These are phyloP conservation scores for Entomortierella parvispora DNA, from an alignment of 192 early-diverging fungal species.

Conservation along the genomic window DNA sequence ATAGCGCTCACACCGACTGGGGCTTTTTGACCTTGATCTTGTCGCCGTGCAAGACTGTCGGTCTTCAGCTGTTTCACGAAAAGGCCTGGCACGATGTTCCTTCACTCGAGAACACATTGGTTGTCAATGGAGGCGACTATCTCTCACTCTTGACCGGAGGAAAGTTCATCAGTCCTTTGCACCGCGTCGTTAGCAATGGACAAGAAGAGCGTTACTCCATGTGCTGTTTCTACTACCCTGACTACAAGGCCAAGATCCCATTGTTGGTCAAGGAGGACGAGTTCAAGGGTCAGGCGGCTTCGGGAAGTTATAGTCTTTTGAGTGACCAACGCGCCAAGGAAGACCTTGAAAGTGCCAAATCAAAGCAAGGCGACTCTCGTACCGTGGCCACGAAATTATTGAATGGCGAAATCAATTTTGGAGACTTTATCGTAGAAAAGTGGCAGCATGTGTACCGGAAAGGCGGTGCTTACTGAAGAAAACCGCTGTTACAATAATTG, in stretches of 20 bases:
- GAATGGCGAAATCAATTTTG: constrained; percentile 50
- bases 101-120: constrained; percentile 54
- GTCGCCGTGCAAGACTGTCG: constrained; percentile 55
- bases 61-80: constrained; percentile 59
- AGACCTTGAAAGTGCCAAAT: background rate
- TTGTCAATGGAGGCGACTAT: constrained; percentile 75
- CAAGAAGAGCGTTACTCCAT: constrained; percentile 58
- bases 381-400: constrained; percentile 31
- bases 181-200: constrained; percentile 64
- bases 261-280: constrained; percentile 37
- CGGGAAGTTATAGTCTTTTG: constrained; percentile 40
- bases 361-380: background rate
- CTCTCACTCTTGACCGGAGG: constrained; percentile 65
- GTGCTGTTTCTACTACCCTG: constrained; percentile 74
- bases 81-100: constrained; percentile 61
- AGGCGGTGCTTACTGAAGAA: constrained; percentile 26
- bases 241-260: constrained; percentile 59
- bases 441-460: constrained; percentile 52
- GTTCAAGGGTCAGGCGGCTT: constrained; percentile 28
- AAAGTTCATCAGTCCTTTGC: constrained; percentile 59
- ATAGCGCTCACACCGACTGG: constrained; percentile 61
- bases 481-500: background rate
- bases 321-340: constrained; percentile 40
- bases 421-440: constrained; percentile 51
- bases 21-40: constrained; percentile 69